A percentile compares a stretch with the other conserved stretches of the same genome.
Evolutionary conservation across 176 grass and related monocot genomes (phyloP).

Genomic region (Carex parvula): DNA sequence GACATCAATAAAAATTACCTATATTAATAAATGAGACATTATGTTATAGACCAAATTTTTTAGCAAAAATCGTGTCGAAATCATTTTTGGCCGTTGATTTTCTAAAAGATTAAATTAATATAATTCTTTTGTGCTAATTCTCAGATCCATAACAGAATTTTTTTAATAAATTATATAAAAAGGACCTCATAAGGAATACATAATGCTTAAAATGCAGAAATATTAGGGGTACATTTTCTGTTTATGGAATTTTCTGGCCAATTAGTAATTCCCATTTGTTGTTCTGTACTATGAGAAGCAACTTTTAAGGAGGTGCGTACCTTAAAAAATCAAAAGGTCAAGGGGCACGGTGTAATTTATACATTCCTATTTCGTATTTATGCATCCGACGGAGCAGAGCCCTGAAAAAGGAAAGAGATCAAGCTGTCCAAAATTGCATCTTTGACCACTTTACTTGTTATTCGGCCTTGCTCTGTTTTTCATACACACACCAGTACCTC

Average conservation of each 20-base stretch:
- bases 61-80: too few relatives aligned
- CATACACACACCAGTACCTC: not conserved
- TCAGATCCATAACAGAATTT: too few relatives aligned
- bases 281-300: not conserved
- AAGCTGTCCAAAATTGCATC: constrained; percentile 16
- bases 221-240: not conserved
- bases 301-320: not conserved
- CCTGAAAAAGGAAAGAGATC: not conserved
- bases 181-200: not conserved
- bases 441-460: constrained; percentile 14
- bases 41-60: too few relatives aligned
- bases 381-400: not conserved
- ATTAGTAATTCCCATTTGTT: too few relatives aligned
- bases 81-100: too few relatives aligned
- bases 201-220: not conserved
- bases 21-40: too few relatives aligned
- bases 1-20: not conserved
- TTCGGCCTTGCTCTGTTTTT: constrained; percentile 7
- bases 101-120: too few relatives aligned
- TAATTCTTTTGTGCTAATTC: too few relatives aligned
- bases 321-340: not conserved
- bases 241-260: not conserved
- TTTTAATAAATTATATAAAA: not conserved
- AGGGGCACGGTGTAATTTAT: not conserved
- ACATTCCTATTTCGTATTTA: not conserved